Base-by-base conservation (phyloP, 2,329 filamentous ascomycete genomes). In the Fusarium brevicatenulatum region DNA sequence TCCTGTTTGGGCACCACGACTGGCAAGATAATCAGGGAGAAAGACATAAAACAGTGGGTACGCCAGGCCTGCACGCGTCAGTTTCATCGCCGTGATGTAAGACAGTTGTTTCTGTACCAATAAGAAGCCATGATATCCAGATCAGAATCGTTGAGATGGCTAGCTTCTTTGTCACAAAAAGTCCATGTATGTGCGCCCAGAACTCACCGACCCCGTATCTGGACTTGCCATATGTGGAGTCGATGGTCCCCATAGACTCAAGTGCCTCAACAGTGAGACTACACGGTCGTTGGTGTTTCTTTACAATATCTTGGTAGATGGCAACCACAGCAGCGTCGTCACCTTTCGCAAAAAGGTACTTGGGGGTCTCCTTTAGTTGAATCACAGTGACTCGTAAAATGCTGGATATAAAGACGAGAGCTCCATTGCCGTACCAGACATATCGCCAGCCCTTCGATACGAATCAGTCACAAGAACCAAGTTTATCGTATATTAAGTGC, bases 21-120 rank as follows among this genome's bases (percentile, higher is more conserved):
- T 52, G 3, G 56, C 25, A 8, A 59, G 43, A 10, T 50, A 40
- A 12, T 52, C 44, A 2, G 56, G 56, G 2, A 59, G 34, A 32
- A 59, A 59, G 3, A 59, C 56, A 15, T 59, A 59, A 7, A 59
- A 59, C 4, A 59, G 56, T 13, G 56, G 56, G 5, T 59, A 59
- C 1, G 56, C 55, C 34, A 58, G 18, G 1, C 55, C 55, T 55
- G 12, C 15, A 18, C 8, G 25, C 8, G 12, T 55, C 8, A 28
- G 5, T 25, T 32, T 42, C 30, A 32, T 32, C 11, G 30, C 12
- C 12, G 11, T 13, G 11, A 32, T 32, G 4, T 0, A 32, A 15
- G 21, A 11, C 2, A 16, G 13, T 1, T 2, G 0, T 12, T 19
- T 12, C 9, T 7, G 13, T 56, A 56, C 53, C 53, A 25, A 56